Evolutionary conservation across 2,329 filamentous ascomycete species (phyloP).

Genomic region (Fusarium sp.): DNA sequence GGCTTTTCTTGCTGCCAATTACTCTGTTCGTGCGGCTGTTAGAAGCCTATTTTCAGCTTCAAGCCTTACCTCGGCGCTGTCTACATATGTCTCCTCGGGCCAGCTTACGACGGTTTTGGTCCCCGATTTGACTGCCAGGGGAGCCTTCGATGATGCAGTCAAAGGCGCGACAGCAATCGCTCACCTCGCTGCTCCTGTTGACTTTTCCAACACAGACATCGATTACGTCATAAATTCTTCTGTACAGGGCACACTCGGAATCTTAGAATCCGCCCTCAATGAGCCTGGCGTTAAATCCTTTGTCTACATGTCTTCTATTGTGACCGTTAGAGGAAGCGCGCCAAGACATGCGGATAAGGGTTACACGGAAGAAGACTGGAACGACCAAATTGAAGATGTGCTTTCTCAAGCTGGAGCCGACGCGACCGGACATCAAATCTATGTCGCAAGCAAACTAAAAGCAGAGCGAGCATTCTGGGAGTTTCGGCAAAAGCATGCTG

Average conservation of each 20-base stretch:
- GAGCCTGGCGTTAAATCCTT: background rate
- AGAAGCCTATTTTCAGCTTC: slow-evolving; percentile 16
- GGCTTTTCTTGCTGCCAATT: slow-evolving; percentile 13
- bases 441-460: slow-evolving; percentile 19
- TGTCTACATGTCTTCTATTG: slow-evolving; percentile 17
- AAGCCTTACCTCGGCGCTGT: slow-evolving; percentile 1
- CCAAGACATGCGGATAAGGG: slow-evolving; percentile 1
- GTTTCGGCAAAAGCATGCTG: background rate
- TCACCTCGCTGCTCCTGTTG: slow-evolving; percentile 14
- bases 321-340: background rate
- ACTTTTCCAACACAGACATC: slow-evolving; percentile 13
- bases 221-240: slow-evolving; percentile 19
- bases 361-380: slow-evolving; percentile 22
- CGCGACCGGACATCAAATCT: slow-evolving; percentile 17
- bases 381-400: slow-evolving; percentile 16
- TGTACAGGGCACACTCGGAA: slow-evolving; percentile 6
- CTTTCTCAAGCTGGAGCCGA: background rate
- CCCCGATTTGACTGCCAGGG: background rate
- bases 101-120: background rate
- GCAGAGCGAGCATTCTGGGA: slow-evolving; percentile 27
- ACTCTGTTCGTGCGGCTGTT: slow-evolving; percentile 11
- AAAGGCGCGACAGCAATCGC: background rate
- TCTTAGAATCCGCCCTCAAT: slow-evolving; percentile 3
- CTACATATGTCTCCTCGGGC: background rate
- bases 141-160: slow-evolving; percentile 13